These are phyloP conservation scores for Zasmidium angulare DNA, from an alignment of 2,329 filamentous ascomycete genomes.

Conservation along the genomic window DNA sequence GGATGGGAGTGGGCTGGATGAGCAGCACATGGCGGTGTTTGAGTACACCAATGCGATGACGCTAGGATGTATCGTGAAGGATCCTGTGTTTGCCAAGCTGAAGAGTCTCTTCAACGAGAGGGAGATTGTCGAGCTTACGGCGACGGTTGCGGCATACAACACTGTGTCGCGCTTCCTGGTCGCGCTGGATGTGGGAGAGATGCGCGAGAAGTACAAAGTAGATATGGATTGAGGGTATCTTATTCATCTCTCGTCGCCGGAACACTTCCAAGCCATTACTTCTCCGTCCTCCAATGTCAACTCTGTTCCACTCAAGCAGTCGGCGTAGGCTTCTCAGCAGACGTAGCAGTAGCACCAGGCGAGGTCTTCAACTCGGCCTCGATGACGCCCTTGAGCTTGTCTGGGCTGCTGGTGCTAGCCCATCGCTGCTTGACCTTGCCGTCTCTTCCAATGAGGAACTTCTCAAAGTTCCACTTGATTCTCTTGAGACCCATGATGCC, in stretches of 20 bases:
- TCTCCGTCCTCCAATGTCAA: background rate
- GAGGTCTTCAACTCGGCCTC: constrained; percentile 29
- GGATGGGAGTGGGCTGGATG: constrained; percentile 49
- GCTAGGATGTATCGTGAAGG: constrained; percentile 65
- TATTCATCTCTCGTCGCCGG: background rate
- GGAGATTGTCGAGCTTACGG: constrained; percentile 78
- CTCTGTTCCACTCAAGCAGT: constrained; percentile 9
- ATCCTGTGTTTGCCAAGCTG: constrained; percentile 66
- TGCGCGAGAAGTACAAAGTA: constrained; percentile 33
- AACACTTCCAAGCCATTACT: background rate
- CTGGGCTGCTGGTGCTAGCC: constrained; percentile 86
- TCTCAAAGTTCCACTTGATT: constrained; percentile 99
- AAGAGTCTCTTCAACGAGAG: constrained; percentile 63
- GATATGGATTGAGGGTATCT: constrained; percentile 24
- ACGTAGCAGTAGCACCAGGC: constrained; percentile 4
- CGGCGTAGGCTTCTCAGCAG: constrained; percentile 16
- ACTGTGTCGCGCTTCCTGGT: constrained; percentile 83
- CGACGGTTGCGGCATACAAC: constrained; percentile 78
- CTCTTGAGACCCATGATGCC: constrained; percentile 84
- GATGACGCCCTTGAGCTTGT: constrained; percentile 65
- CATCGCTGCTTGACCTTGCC: constrained; percentile 83
- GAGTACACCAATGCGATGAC: constrained; percentile 84
- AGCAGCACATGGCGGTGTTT: constrained; percentile 67
- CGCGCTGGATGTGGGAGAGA: constrained; percentile 66
- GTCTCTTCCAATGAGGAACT: constrained; percentile 86